A percentile compares a stretch with the other conserved stretches of the same genome.
Conservation (phyloP, 768 basidiomycete species). For the Calocera viscosa region DNA sequence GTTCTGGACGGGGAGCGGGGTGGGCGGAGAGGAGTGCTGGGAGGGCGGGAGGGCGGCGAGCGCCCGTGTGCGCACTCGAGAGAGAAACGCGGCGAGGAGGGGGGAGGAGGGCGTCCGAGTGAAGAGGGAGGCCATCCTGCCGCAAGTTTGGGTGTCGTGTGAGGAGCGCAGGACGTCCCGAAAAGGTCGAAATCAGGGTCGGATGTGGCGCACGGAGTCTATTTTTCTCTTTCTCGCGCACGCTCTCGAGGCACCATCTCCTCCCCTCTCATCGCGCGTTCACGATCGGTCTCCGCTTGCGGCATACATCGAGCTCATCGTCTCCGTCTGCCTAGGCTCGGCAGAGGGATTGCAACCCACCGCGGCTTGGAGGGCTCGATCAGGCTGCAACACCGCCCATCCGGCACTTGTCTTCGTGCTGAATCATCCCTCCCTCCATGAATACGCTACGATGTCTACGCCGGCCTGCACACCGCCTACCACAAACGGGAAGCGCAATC, state of each 20-base stretch:
- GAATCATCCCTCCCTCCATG: neutral
- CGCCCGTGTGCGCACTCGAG: neutral
- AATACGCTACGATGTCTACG: neutral
- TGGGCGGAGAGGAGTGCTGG: neutral
- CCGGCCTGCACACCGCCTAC: neutral
- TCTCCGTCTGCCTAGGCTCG: no score
- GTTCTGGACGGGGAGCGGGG: conserved; percentile 31
- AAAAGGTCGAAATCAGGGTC: no score
- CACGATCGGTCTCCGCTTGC: no score
- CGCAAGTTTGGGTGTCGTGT: neutral
- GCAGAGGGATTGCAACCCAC: no score
- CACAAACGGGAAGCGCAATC: neutral
- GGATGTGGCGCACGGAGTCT: no score
- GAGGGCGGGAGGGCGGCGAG: neutral
- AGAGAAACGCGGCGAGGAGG: neutral
- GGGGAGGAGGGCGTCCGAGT: neutral
- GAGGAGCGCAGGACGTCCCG: neutral
- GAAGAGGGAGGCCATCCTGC: neutral
- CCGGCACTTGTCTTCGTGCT: neutral
- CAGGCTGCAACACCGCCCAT: no score
- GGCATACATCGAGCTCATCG: no score
- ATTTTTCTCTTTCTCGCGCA: no score
- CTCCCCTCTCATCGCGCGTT: no score
- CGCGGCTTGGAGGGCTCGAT: no score
- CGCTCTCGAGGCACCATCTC: no score